Base-by-base conservation (phyloP, 352 stramenopile genomes). In the Pythium vanterpoolii region DNA sequence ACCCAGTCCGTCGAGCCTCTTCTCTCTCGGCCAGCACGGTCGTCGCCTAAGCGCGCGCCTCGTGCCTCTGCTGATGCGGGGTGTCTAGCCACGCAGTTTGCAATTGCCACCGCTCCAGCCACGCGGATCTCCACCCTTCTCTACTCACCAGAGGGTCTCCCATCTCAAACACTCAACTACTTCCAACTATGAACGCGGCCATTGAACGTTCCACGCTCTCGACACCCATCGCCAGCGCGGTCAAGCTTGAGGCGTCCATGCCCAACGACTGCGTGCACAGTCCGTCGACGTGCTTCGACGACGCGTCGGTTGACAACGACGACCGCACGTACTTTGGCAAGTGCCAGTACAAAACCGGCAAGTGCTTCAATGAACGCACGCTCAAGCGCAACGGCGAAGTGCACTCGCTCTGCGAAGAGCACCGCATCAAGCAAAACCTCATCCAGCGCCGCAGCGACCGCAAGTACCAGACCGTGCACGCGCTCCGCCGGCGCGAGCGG, bases 281-380 rank as follows among this genome's bases (percentile, higher is more conserved):
- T 26, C 26, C 24, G 31, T 33, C 47, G 18, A 40, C 36, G 50
- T 10, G 9, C 5, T 28, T 42, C 8, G n/a, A n/a, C 34, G n/a
- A 55, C 7, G 10, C 24, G 45, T 27, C n/a, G 21, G 38, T 14
- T 23, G 56, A 66, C 7, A 36, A 42, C 47, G n/a, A 62, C 33
- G 55, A 60, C 30, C 74, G 79, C 0, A 47, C 66, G 40, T 89
- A 89, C 69, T 77, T 77, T 26, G 82, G 82, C 66, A 94, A 92
- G 62, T 95, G 83, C 61, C 77, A 90, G 68, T 95, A 95, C 77
- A 91, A 95, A 62, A 92, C 85, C 26, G 81, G 85, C 69, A 95
- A 95, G 62, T 95, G 85, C 67, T 89, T 89, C 58, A 95, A 95
- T 46, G 83, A 93, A 60, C 83, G 85, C 56, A 88, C 85, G 23